phyloP scores from a whole-genome alignment of 164 flowering plant species.

The Warburgia ugandensis region DNA sequence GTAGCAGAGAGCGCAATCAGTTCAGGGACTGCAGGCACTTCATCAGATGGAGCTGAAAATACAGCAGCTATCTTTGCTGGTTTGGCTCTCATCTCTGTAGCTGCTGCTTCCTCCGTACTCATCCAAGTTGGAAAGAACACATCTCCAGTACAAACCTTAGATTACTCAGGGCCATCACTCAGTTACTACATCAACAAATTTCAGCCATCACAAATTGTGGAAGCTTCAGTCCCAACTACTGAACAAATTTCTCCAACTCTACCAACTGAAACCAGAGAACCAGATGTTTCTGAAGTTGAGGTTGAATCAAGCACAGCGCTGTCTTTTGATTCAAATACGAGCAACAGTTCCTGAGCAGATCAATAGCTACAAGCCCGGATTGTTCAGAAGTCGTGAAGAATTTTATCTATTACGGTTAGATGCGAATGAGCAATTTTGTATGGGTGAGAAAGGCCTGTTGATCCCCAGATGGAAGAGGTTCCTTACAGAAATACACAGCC shows the following conservation, averaged over 20 bases:
- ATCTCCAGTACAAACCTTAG: conserved; percentile 40
- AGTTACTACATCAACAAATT: conserved; percentile 86
- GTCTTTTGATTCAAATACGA: no score
- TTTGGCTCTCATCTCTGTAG: conserved; percentile 47
- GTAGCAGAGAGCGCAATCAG: conserved; percentile 89
- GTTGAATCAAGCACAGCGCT: no score
- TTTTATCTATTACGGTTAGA: no score
- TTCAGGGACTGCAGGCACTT: conserved; percentile 79
- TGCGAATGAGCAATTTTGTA: no score
- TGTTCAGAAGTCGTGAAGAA: no score
- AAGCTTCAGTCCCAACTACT: conserved; percentile 27
- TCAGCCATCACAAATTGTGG: conserved; percentile 45
- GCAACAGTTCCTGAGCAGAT: no score
- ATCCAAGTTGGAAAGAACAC: conserved; percentile 67
- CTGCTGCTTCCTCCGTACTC: conserved; percentile 73
- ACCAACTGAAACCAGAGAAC: no score
- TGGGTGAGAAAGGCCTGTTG: no score
- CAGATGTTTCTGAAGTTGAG: no score
- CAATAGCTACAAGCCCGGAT: no score
- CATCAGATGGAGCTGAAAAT: conserved; percentile 76
- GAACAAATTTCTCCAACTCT: conserved; percentile 24
- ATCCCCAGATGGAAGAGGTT: no score
- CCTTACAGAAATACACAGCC: no score
- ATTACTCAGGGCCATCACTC: conserved; percentile 83
- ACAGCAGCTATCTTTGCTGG: conserved; percentile 59